phyloP scores from a whole-genome alignment of 2,329 filamentous ascomycete species.

The Calonectria crousiana region DNA sequence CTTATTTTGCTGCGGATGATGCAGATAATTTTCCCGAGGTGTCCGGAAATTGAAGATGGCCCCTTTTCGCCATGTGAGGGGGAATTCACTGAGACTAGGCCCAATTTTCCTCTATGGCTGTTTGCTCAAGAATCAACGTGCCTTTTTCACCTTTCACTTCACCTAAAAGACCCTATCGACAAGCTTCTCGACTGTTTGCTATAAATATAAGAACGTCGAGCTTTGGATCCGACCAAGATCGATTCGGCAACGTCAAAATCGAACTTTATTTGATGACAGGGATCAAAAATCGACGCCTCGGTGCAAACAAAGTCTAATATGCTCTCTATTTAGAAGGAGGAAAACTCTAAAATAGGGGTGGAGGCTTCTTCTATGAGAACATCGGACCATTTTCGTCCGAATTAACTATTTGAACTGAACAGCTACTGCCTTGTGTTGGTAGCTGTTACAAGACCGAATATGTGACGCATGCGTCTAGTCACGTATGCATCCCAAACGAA shows the following conservation, averaged over 20 bases:
- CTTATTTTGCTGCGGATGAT: not conserved
- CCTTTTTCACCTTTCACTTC: not conserved
- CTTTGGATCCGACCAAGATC: not conserved
- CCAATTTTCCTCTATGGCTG: not conserved
- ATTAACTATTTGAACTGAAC: not conserved
- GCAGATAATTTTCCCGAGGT: not conserved
- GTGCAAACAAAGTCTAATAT: not conserved
- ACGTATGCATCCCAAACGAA: too few species aligned
- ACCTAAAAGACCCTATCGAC: not conserved
- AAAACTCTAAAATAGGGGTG: not conserved
- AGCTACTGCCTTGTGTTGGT: not conserved
- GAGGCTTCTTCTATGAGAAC: not conserved
- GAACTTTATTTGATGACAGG: not conserved
- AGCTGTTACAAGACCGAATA: not conserved
- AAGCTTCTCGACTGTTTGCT: not conserved
- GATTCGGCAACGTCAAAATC: not conserved
- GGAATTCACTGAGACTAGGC: not conserved
- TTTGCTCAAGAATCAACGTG: not conserved
- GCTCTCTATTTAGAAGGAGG: not conserved
- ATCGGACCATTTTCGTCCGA: not conserved
- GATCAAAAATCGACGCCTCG: not conserved
- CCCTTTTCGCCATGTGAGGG: not conserved
- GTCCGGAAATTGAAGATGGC: not conserved
- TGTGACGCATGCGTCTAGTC: too few species aligned
- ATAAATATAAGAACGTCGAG: not conserved